A percentile compares a stretch with the other conserved stretches of the same genome.
These are phyloP conservation scores for Citrullus colocynthis DNA, from an alignment of 306 rosid genomes.

Conservation along the genomic window DNA sequence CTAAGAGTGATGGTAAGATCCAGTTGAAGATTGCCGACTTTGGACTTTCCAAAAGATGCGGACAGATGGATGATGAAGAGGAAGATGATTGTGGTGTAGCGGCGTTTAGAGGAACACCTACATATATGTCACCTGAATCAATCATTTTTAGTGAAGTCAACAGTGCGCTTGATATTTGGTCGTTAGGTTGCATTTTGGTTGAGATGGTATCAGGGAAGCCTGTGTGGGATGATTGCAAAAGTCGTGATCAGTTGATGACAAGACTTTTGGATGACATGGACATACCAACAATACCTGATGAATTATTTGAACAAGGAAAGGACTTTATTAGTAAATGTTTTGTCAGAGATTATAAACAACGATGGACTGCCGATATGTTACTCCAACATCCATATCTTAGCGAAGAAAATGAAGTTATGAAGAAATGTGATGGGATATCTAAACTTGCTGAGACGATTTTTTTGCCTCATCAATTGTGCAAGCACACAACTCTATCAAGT, in stretches of 20 bases:
- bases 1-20: not conserved
- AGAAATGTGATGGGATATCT: not conserved
- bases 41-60: not conserved
- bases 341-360: too few species aligned
- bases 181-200: not conserved
- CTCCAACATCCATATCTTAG: not conserved
- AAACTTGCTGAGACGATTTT: too few species aligned
- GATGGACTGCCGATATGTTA: not conserved
- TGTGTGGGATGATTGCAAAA: not conserved
- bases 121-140: not conserved
- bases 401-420: not conserved
- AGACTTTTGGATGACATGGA: not conserved
- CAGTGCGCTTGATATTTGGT: not conserved
- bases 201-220: not conserved
- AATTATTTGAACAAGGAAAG: not conserved
- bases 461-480: too few species aligned
- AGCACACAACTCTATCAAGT: too few species aligned
- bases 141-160: not conserved
- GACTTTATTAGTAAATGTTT: not conserved
- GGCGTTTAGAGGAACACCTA: not conserved
- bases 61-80: not conserved
- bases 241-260: not conserved
- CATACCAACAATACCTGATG: not conserved
- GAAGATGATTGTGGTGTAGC: rapidly evolving
- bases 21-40: not conserved